Conservation (phyloP, 352 stramenopile species). For the Phytopythium boreale region DNA sequence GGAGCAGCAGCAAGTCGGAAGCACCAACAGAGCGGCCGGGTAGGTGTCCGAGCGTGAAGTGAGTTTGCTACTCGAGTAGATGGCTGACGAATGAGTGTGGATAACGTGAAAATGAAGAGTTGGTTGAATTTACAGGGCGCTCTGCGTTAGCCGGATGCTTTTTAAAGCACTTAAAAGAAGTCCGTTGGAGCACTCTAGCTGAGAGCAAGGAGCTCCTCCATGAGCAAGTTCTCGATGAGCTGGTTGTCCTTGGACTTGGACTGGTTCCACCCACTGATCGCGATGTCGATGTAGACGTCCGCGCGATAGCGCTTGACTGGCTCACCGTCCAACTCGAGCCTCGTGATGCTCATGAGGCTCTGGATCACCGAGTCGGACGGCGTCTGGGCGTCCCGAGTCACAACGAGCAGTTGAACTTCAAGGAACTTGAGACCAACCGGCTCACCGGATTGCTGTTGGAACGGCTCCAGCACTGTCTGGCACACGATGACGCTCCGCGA, state of each 20-base stretch:
- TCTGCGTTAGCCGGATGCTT: too few species aligned
- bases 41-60: neutral
- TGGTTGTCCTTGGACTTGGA: conserved; percentile 7
- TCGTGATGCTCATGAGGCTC: conserved; percentile 6
- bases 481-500: conserved; percentile 22
- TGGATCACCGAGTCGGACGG: conserved; percentile 3
- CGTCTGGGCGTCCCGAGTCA: neutral
- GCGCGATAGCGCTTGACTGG: neutral
- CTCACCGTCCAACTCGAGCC: conserved; percentile 1
- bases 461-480: conserved; percentile 14
- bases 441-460: conserved; percentile 5
- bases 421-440: conserved; percentile 16
- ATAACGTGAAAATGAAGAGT: neutral
- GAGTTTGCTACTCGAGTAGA: neutral
- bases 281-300: conserved; percentile 4
- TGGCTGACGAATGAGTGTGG: too few species aligned
- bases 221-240: conserved; percentile 8
- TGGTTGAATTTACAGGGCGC: neutral
- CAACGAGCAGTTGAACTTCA: conserved; percentile 7
- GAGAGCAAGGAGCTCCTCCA: neutral
- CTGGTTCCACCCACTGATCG: conserved; percentile 4
- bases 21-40: neutral
- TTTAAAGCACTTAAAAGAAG: too few species aligned
- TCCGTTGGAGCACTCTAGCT: too few species aligned
- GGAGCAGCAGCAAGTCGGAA: conserved; percentile 16